These are phyloP conservation scores for Oemleria cerasiformis DNA, from an alignment of 306 rosid genomes.

Conservation along the genomic window DNA sequence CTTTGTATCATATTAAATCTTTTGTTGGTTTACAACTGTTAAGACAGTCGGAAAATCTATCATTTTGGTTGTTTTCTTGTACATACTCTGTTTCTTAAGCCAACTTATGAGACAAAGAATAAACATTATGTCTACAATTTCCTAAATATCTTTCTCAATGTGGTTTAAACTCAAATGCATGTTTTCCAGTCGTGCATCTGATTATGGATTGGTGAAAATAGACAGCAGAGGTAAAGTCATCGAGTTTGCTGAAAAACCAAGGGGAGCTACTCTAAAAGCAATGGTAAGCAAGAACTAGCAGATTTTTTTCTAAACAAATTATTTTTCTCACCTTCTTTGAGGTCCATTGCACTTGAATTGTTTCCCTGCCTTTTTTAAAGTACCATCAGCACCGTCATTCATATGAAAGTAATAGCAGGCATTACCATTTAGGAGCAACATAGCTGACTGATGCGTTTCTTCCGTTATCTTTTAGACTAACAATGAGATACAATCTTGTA, in stretches of 20 bases:
- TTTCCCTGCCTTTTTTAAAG: neutral
- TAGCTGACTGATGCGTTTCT: neutral
- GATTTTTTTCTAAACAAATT: neutral
- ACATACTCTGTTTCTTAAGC: neutral
- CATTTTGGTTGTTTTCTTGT: neutral
- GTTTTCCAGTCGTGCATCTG: constrained; percentile 78
- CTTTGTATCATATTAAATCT: neutral
- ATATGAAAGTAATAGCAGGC: neutral
- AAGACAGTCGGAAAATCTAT: neutral
- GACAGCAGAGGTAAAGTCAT: constrained; percentile 61
- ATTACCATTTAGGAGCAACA: neutral
- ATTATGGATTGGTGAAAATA: constrained; percentile 77
- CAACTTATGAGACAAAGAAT: neutral
- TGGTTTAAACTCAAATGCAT: constrained; percentile 11
- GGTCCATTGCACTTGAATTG: neutral
- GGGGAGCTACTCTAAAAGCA: constrained; percentile 55
- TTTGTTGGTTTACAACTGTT: neutral
- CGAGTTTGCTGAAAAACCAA: constrained; percentile 84
- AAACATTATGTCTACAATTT: neutral
- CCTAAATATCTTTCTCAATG: neutral
- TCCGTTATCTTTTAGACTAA: neutral
- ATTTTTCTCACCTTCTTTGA: constrained; percentile 4
- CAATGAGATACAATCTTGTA: neutral
- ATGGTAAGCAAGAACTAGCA: constrained; percentile 54
- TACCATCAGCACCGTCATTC: neutral